Conservation (phyloP, 2,329 filamentous ascomycete species). For the Endothia cerciana region DNA sequence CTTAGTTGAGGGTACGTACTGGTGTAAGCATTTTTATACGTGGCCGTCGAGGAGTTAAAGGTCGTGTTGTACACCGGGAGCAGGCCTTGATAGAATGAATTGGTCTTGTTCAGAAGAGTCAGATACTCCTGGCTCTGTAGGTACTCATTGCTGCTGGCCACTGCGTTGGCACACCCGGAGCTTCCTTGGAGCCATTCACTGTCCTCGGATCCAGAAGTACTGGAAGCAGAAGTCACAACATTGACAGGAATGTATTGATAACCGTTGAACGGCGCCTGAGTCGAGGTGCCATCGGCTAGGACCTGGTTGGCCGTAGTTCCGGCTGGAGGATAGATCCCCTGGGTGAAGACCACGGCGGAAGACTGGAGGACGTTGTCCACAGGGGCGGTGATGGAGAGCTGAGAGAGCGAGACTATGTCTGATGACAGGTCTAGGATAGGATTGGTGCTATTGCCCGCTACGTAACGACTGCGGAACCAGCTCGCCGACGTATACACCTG, state of each 20-base stretch:
- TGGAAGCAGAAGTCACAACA: slow-evolving; percentile 57
- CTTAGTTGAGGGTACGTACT: slow-evolving; percentile 47
- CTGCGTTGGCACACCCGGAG: slow-evolving; percentile 59
- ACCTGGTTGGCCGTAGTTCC: slow-evolving; percentile 58
- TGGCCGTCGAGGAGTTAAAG: slow-evolving; percentile 49
- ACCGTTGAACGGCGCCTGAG: slow-evolving; percentile 72
- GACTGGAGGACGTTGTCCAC: slow-evolving; percentile 77
- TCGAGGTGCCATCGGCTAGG: slow-evolving; percentile 70
- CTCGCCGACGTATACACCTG: slow-evolving; percentile 73
- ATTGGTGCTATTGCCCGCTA: slow-evolving; percentile 60
- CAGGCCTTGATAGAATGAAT: slow-evolving; percentile 61
- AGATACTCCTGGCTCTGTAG: slow-evolving; percentile 53
- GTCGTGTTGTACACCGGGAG: slow-evolving; percentile 59
- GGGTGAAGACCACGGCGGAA: slow-evolving; percentile 79
- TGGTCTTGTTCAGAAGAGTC: slow-evolving; percentile 52
- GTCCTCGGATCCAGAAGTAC: slow-evolving; percentile 58
- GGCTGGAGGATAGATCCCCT: slow-evolving; percentile 84
- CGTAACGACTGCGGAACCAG: slow-evolving; percentile 79
- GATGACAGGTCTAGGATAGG: slow-evolving; percentile 69
- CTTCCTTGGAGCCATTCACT: slow-evolving; percentile 62
- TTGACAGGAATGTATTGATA: slow-evolving; percentile 85
- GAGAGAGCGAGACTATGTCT: slow-evolving; percentile 67
- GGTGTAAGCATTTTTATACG: slow-evolving; percentile 64
- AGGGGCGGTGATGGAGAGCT: slow-evolving; percentile 75
- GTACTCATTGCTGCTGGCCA: slow-evolving; percentile 59